A percentile compares a stretch with the other conserved stretches of the same genome.
These are phyloP conservation scores for Pezicula neosporulosa DNA, from an alignment of 2,329 filamentous ascomycete genomes.

Conservation along the genomic window DNA sequence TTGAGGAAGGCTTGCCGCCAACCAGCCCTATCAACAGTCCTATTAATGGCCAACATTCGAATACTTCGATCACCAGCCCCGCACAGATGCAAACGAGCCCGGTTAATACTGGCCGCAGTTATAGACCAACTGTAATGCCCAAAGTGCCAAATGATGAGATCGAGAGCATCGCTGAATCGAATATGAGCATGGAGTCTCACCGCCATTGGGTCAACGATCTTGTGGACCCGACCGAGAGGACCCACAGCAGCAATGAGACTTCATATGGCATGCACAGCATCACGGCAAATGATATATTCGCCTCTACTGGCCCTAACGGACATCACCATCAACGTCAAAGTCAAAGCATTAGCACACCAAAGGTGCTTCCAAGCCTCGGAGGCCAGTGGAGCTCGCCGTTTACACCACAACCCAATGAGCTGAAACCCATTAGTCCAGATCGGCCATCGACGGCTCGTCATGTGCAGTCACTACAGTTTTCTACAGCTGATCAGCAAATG, in stretches of 20 bases:
- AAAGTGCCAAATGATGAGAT: slow-evolving; percentile 1
- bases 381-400: slow-evolving; percentile 42
- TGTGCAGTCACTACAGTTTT: slow-evolving; percentile 27
- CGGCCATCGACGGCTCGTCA: slow-evolving; percentile 26
- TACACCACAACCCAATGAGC: slow-evolving; percentile 37
- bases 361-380: slow-evolving; percentile 32
- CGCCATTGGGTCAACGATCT: slow-evolving; percentile 56
- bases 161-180: slow-evolving; percentile 17
- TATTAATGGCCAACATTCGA: slow-evolving; percentile 30
- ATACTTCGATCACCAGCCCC: slow-evolving; percentile 4
- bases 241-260: slow-evolving; percentile 35
- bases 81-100: neutral
- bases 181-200: slow-evolving; percentile 39
- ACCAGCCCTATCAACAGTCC: slow-evolving; percentile 33
- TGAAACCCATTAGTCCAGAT: slow-evolving; percentile 32
- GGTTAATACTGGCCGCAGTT: neutral
- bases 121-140: neutral
- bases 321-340: slow-evolving; percentile 29
- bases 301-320: slow-evolving; percentile 31
- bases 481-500: slow-evolving; percentile 16
- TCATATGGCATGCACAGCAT: slow-evolving; percentile 54
- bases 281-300: slow-evolving; percentile 49
- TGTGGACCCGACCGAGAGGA: slow-evolving; percentile 34
- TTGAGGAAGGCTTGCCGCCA: slow-evolving; percentile 47
- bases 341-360: slow-evolving; percentile 13